Evolutionary conservation across 73 alveolate species (phyloP).

Genomic region (Uronychia setigera): DNA sequence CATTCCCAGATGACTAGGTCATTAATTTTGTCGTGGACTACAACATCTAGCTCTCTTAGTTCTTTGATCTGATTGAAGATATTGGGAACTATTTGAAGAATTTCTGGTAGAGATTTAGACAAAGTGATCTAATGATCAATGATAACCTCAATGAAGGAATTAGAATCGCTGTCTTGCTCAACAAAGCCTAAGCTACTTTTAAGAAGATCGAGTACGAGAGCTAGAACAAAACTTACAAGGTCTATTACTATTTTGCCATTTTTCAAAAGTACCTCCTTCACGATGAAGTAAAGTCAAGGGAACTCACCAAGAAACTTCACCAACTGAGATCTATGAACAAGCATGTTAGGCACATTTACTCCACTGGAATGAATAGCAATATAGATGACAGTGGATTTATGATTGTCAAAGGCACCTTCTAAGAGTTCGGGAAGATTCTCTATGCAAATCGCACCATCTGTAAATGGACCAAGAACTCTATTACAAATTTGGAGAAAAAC

Average conservation of each 20-base stretch:
- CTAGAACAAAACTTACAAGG: background rate
- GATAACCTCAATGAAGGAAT: background rate
- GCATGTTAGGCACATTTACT: background rate
- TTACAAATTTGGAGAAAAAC: background rate
- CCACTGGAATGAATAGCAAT: background rate
- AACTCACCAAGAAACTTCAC: background rate
- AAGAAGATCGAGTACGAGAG: background rate
- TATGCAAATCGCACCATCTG: slow-evolving; percentile 38
- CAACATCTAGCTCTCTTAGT: background rate
- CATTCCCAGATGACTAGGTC: background rate
- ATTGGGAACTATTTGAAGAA: background rate
- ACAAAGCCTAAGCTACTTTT: background rate
- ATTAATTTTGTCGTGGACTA: background rate
- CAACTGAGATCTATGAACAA: background rate
- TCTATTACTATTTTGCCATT: background rate
- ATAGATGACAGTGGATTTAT: slow-evolving; percentile 34
- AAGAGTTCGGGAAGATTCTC: slow-evolving; percentile 39
- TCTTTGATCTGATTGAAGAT: background rate
- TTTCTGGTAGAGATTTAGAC: background rate
- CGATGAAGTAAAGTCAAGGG: background rate
- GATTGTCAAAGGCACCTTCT: slow-evolving; percentile 30
- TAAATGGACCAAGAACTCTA: background rate
- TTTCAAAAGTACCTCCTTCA: background rate
- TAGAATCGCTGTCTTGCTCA: background rate
- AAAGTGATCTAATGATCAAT: background rate